Conservation (phyloP, 2,329 filamentous ascomycete species). For the Ascochyta pisi region DNA sequence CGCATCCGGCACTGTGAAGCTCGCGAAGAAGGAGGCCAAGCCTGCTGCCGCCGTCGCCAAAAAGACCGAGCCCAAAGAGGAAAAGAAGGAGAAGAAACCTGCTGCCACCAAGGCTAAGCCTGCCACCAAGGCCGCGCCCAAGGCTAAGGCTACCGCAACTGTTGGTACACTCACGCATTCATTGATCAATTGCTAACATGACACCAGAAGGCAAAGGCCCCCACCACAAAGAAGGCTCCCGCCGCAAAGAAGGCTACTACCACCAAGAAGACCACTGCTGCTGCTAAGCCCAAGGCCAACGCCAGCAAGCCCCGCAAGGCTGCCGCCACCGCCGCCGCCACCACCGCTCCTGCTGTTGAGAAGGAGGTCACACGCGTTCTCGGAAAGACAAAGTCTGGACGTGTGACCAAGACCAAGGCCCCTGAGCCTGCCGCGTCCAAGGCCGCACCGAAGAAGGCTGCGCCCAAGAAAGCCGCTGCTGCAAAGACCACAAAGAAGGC, state of each 20-base stretch:
- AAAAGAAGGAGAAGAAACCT: slow-evolving; percentile 42
- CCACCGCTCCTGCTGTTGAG: slow-evolving; percentile 66
- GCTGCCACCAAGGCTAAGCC: slow-evolving; percentile 41
- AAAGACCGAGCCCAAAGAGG: slow-evolving; percentile 40
- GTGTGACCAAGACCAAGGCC: slow-evolving; percentile 74
- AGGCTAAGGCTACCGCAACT: slow-evolving; percentile 35
- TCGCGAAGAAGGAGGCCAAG: slow-evolving; percentile 75
- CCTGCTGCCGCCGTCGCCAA: slow-evolving; percentile 37
- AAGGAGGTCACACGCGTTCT: slow-evolving; percentile 72
- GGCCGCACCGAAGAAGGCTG: slow-evolving; percentile 37
- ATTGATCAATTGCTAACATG: slow-evolving; percentile 19
- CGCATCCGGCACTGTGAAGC: slow-evolving; percentile 88
- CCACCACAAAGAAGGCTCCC: slow-evolving; percentile 59
- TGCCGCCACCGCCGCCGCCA: slow-evolving; percentile 42
- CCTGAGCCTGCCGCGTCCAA: slow-evolving; percentile 46
- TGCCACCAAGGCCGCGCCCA: slow-evolving; percentile 29
- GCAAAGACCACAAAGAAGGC: slow-evolving; percentile 58
- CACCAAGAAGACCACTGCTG: slow-evolving; percentile 38
- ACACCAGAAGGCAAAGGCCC: slow-evolving; percentile 36
- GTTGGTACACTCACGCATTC: slow-evolving; percentile 22
- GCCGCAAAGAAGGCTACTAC: slow-evolving; percentile 46
- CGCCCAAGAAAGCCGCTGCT: slow-evolving; percentile 46
- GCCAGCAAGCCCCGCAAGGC: slow-evolving; percentile 55
- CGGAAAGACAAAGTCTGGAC: slow-evolving; percentile 84
- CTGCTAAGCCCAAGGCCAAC: slow-evolving; percentile 52